phyloP scores from a whole-genome alignment of 257 asterid genomes.

The Plectranthus barbatus region DNA sequence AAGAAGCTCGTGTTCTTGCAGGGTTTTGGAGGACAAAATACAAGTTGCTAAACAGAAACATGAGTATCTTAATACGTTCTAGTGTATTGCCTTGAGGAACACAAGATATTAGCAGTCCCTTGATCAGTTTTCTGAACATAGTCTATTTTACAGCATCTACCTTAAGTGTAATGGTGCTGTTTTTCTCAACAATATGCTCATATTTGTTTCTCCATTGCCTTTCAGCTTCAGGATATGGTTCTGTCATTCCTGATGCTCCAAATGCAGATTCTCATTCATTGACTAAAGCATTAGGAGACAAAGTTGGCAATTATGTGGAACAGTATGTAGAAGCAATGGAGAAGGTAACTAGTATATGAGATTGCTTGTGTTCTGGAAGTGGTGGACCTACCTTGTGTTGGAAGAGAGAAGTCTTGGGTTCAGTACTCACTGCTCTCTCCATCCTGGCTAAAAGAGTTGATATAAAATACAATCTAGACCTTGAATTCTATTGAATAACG shows the following conservation, averaged over 20 bases:
- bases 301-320: constrained; percentile 55
- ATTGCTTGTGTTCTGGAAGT: neutral
- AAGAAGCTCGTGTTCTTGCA: no score
- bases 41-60: neutral
- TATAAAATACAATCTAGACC: neutral
- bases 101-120: neutral
- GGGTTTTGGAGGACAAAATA: no score
- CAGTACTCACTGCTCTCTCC: neutral
- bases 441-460: neutral
- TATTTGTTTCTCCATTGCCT: constrained; percentile 10
- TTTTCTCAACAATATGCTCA: neutral
- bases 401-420: neutral
- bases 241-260: constrained; percentile 69
- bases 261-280: constrained; percentile 65
- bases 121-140: neutral
- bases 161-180: neutral
- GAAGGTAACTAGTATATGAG: constrained; percentile 45
- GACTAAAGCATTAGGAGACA: constrained; percentile 64
- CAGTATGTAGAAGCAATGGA: constrained; percentile 89
- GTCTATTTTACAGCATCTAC: neutral
- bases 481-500: constrained; percentile 7
- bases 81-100: neutral
- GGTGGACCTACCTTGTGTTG: neutral
- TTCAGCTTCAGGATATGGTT: constrained; percentile 86
- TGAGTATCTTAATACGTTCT: neutral